Percentiles rank a stretch among this genome's conserved stretches.
These are phyloP conservation scores for Candida coquimbonensis DNA, from an alignment of 805 yeast genomes.

Conservation along the genomic window DNA sequence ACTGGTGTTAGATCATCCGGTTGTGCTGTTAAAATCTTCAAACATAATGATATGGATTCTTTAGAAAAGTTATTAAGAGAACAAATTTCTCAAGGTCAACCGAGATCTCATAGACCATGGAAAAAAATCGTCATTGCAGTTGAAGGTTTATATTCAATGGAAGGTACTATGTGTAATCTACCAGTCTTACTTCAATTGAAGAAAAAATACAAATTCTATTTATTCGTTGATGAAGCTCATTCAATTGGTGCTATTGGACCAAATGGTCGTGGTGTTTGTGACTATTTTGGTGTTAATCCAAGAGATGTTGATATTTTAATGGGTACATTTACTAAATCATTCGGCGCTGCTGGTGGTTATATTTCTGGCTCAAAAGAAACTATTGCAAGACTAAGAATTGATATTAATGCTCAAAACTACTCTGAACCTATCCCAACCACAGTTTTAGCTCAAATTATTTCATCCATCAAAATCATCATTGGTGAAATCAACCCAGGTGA, in stretches of 20 bases:
- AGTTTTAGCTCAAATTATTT: slow-evolving; percentile 78
- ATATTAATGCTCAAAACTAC: slow-evolving; percentile 64
- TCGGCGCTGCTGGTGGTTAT: slow-evolving; percentile 99
- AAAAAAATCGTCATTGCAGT: slow-evolving; percentile 78
- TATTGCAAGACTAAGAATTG: slow-evolving; percentile 68
- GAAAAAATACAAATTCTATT: slow-evolving; percentile 78
- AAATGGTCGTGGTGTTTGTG: slow-evolving; percentile 90
- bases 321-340: slow-evolving; percentile 97
- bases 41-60: slow-evolving; percentile 85
- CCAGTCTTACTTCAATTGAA: slow-evolving; percentile 66
- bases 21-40: slow-evolving; percentile 85
- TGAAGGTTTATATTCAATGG: slow-evolving; percentile 78
- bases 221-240: slow-evolving; percentile 96
- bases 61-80: slow-evolving; percentile 63
- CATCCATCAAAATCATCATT: slow-evolving; percentile 70
- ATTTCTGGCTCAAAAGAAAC: slow-evolving; percentile 67
- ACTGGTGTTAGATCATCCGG: slow-evolving; percentile 92
- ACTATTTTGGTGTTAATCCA: slow-evolving; percentile 79
- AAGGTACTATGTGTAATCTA: slow-evolving; percentile 75
- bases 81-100: slow-evolving; percentile 50
- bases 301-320: slow-evolving; percentile 73
- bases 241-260: slow-evolving; percentile 99
- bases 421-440: slow-evolving; percentile 90
- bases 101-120: slow-evolving; percentile 96
- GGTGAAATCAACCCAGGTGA: slow-evolving; percentile 89